phyloP scores from a whole-genome alignment of 2,329 filamentous ascomycete genomes.

The Cordyceps militaris region DNA sequence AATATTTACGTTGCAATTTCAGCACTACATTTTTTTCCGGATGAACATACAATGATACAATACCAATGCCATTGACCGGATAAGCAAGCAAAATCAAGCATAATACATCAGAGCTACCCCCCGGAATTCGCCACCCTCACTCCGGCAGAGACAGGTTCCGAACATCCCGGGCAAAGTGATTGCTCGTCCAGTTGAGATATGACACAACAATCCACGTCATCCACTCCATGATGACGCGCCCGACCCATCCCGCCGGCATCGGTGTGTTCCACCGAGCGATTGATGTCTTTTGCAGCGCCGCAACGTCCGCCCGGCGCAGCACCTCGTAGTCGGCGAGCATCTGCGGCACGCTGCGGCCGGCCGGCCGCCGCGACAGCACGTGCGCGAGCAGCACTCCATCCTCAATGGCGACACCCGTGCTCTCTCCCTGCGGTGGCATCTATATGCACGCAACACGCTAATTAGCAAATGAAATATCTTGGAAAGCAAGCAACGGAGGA shows the following conservation, averaged over 20 bases:
- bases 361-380: conserved; percentile 17
- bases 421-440: conserved; percentile 45
- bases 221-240: conserved; percentile 19
- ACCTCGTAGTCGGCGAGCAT: conserved; percentile 40
- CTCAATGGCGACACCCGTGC: conserved; percentile 45
- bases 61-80: background rate
- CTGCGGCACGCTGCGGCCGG: conserved; percentile 28
- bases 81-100: background rate
- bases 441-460: conserved; percentile 5
- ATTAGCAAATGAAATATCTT: too few relatives aligned
- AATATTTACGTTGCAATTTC: background rate
- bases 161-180: conserved; percentile 19
- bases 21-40: background rate
- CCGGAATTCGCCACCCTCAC: background rate
- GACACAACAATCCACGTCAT: conserved; percentile 20
- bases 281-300: conserved; percentile 37
- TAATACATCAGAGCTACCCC: background rate
- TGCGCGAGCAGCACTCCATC: conserved; percentile 41
- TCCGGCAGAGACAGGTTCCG: conserved; percentile 16
- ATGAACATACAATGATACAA: background rate
- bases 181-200: conserved; percentile 14
- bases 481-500: background rate
- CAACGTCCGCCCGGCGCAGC: conserved; percentile 36
- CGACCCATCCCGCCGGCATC: conserved; percentile 16
- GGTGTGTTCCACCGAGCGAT: conserved; percentile 19